Base-by-base conservation (phyloP, 2,329 filamentous ascomycete species). In the Epicoccum sorghinum region DNA sequence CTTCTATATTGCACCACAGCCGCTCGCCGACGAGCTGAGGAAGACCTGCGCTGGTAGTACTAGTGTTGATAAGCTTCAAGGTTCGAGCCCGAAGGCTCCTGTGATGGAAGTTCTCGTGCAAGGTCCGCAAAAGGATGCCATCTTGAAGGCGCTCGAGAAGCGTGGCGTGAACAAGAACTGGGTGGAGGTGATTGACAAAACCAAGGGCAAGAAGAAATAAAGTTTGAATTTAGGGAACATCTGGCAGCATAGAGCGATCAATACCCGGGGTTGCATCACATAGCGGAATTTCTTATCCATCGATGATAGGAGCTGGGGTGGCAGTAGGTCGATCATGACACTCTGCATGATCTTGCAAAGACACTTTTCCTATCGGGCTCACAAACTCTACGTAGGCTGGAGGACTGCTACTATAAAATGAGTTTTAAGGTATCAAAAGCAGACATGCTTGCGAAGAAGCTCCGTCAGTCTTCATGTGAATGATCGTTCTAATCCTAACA, bases 41-140 rank as follows among this genome's bases (percentile, higher is more conserved):
- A 89, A 86, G 74, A 82, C 83, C 29, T 89, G 87, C 67, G 87
- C 87, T 2, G 86, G 87, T n/a, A 85, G 82, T 52, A 87, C 86
- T 10, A 87, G 84, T 55, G 84, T 89, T 1, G 80, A 84, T 30
- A 83, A 85, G 61, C 75, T 86, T 29, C 79, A 80, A 40, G 86
- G 86, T 3, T 82, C 79, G 14, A 80, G 80, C 57, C 85, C 85
- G 7, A 84, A 86, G 61, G 83, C 82, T 61, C 84, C 85, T 0
- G 76, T 87, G 2, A 83, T 88, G 82, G 87, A 89, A 69, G 82
- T 89, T 18, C 79, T 88, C 74, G 80, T 89, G 3, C 87, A 89
- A 65, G 87, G 87, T 1, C 85, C 86, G 55, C 86, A 89, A 74
- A 82, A 81, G 52, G 82, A 83, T 57, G 82, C 82, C 13, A 78